These are phyloP conservation scores for Linnemannia zychae DNA, from an alignment of 192 early-diverging fungal genomes.

Conservation along the genomic window DNA sequence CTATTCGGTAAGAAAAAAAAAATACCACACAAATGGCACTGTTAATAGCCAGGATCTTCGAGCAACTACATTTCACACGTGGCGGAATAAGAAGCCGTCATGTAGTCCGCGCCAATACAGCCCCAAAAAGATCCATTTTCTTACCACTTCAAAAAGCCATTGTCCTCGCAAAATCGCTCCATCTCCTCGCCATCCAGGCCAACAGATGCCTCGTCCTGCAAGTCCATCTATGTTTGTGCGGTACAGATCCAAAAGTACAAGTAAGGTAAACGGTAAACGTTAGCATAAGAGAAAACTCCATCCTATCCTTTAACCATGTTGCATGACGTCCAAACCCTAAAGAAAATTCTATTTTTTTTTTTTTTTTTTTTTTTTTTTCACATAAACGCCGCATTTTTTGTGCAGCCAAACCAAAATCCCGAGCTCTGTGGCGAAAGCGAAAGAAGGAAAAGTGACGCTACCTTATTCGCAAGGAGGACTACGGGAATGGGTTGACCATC, in stretches of 20 bases:
- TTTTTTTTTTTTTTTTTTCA: too few relatives aligned
- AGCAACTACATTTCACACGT: background rate
- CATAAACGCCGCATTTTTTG: background rate
- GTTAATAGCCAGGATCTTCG: too few relatives aligned
- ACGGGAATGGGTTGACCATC: conserved; percentile 69
- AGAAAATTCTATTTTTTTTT: background rate
- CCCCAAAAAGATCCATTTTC: too few relatives aligned
- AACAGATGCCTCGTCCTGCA: conserved; percentile 54
- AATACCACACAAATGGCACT: background rate
- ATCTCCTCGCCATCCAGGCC: conserved; percentile 56
- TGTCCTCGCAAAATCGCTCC: conserved; percentile 65
- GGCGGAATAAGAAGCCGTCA: background rate
- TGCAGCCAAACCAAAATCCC: background rate
- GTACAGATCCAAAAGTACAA: background rate
- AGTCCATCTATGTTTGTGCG: conserved; percentile 53
- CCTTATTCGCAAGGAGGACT: conserved; percentile 71
- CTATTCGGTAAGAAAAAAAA: conserved; percentile 27
- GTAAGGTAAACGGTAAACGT: background rate
- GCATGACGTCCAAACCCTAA: background rate
- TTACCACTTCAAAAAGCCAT: conserved; percentile 69
- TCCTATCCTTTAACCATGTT: background rate
- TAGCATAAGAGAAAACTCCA: background rate
- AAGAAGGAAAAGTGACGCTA: conserved; percentile 13
- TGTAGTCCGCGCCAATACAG: background rate
- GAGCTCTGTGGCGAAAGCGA: background rate